Conservation (phyloP, 2,329 filamentous ascomycete species). For the Ceratocystis diversiconidia region DNA sequence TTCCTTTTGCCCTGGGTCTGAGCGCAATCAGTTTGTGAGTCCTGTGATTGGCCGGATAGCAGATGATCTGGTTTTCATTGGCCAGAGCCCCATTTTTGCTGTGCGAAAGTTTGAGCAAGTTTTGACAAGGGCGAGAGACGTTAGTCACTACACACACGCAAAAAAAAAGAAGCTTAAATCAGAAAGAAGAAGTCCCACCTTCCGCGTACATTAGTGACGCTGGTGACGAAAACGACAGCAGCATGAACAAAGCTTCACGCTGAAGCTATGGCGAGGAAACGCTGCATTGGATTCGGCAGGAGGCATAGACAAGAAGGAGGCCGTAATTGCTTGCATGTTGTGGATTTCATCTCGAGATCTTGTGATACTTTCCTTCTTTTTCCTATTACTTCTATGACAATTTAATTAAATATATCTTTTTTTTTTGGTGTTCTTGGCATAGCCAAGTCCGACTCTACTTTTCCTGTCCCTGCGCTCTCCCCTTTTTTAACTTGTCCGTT, state of each 20-base stretch:
- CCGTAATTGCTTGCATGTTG: not conserved
- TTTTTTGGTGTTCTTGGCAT: not conserved
- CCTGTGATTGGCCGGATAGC: not conserved
- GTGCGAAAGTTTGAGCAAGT: constrained; percentile 38
- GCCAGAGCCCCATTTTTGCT: not conserved
- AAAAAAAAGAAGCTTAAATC: not conserved
- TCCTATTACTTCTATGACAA: not conserved
- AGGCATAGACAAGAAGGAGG: not conserved
- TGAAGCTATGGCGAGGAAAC: not conserved
- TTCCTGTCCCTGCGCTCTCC: not conserved
- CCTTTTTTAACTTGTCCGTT: not conserved
- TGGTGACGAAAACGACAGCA: not conserved
- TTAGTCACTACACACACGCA: not conserved
- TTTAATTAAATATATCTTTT: not conserved
- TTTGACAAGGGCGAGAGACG: constrained; percentile 19
- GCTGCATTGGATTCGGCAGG: not conserved
- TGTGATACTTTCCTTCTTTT: not conserved
- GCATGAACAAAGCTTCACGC: not conserved
- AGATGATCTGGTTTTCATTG: not conserved
- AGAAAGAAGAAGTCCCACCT: not conserved
- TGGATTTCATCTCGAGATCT: not conserved
- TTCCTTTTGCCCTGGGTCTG: not conserved
- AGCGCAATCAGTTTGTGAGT: not conserved
- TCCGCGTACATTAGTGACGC: too few relatives aligned
- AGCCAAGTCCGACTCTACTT: not conserved